Evolutionary conservation across 1,284 basidiomycete genomes (phyloP).

Genomic region (Malassezia brasiliensis): DNA sequence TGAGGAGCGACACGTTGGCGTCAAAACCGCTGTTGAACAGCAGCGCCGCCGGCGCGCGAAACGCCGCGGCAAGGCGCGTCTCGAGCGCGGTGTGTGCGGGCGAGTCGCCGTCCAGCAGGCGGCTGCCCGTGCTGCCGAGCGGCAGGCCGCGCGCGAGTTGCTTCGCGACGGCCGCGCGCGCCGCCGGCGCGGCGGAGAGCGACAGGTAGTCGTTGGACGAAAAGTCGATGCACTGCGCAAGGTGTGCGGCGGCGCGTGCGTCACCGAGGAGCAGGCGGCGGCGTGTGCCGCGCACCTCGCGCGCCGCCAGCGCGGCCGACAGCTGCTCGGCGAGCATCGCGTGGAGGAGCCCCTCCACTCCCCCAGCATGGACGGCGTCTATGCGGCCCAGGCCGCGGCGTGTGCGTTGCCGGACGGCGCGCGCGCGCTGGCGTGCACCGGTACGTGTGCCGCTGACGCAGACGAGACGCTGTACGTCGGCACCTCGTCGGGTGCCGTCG

Average conservation of each 20-base stretch:
- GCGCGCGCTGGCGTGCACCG: slow-evolving; percentile 2
- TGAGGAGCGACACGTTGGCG: slow-evolving; percentile 82
- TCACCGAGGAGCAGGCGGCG: slow-evolving; percentile 26
- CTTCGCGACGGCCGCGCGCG: slow-evolving; percentile 46
- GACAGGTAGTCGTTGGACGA: slow-evolving; percentile 91
- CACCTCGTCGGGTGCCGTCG: slow-evolving; percentile 22
- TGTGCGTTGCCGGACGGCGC: slow-evolving; percentile 1
- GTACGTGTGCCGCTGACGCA: neutral
- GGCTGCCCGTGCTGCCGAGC: slow-evolving; percentile 72
- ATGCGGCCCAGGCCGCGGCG: slow-evolving; percentile 1
- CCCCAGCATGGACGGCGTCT: slow-evolving; percentile 5
- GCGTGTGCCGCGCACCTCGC: slow-evolving; percentile 29
- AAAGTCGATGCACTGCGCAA: slow-evolving; percentile 56
- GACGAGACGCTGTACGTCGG: slow-evolving; percentile 29
- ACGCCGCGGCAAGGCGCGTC: slow-evolving; percentile 25
- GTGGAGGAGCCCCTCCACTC: neutral
- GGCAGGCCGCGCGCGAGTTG: slow-evolving; percentile 43
- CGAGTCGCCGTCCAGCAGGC: slow-evolving; percentile 71
- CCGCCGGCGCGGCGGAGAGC: slow-evolving; percentile 57
- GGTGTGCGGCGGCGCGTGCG: neutral
- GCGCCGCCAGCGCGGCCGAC: slow-evolving; percentile 24
- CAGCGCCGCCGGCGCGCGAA: slow-evolving; percentile 54
- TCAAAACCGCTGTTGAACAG: slow-evolving; percentile 93
- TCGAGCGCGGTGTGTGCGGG: slow-evolving; percentile 29
- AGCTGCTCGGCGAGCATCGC: slow-evolving; percentile 36